Base-by-base conservation (phyloP, 371 early-diverging fungal species). In the Cokeromyces recurvatus region DNA sequence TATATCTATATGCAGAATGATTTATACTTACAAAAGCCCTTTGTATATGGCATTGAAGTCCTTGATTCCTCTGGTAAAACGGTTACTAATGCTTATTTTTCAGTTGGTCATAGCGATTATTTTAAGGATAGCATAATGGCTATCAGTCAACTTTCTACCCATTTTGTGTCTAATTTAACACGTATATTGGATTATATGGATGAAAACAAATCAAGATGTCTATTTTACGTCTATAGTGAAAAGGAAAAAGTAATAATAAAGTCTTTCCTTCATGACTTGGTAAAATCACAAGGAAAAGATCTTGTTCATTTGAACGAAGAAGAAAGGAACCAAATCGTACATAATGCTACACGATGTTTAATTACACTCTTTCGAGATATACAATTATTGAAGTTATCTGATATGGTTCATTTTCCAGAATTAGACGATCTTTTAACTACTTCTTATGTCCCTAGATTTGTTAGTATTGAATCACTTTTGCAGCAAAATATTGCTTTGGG, bases 401-500 rank as follows among this genome's bases (percentile, higher is more conserved):
- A 45, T 15, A 34, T 46, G 12, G 38, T 47, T 24, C 20, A 29
- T 9, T 40, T 54, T 14, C 51, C 48, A 0, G 34, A 32, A 8
- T 44, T 60, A 34, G 44, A 57, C 1, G 39, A 53, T 34, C 23
- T 46, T 4, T 32, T 25, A 17, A 34, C 34, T 2, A 37, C 25
- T 5, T 43, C 50, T 4, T 47, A 32, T 4, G 54, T 56, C 4
- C 53, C 53, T 0, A 42, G 67, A 3, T 41, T 68, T 4, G 52
- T 54, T 4, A 37, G 51, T 15, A 32, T 74, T 15, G 68, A 74
- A 35, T 15, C 53, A 6, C 12, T 67, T 1, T 24, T 74, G 10
- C 48, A 46, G 10, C 59, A 65, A 29, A 69, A 69, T 36, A 46
- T 74, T 15, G 71, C 68, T 5, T 25, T 74, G 1, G 60, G 62